Base-by-base conservation (phyloP, 371 early-diverging fungal genomes). In the Mortierella sp. region DNA sequence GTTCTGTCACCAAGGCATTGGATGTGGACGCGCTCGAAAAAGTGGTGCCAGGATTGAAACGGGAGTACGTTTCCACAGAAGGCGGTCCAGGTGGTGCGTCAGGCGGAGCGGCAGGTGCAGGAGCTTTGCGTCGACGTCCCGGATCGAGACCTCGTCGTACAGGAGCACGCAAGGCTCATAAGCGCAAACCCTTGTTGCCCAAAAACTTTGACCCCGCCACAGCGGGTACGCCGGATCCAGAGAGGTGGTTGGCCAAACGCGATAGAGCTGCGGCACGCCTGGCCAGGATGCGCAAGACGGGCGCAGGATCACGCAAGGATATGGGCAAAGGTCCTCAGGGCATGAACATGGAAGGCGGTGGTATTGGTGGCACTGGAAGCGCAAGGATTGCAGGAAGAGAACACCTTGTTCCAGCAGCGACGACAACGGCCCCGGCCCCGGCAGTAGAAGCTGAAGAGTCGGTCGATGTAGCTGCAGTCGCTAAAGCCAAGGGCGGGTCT, bases 211-310 rank as follows among this genome's bases (percentile, higher is more conserved):
- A 64, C 30, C 73, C 81, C 61, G 81, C 87, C 58, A 74, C 87
- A 13, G 69, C 73, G 38, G 74, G 69, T 5, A 62, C 80, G 13
- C 88, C 90, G 45, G 91, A 93, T 81, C 92, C 92, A 30, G 91
- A 93, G 68, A 83, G 93, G 34, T 93, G 93, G 93, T 30, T 92
- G 53, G 89, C 92, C 7, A 88, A 87, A 54, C 84, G 87, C 7
- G 90, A 91, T 49, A 81, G 93, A 34, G 82, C 89, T 6, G 81
- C 85, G 10, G 84, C 81, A 30, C 80, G 72, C 21, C 83, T 88
- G 81, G 84, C 86, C 2, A 82, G 87, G 34, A 89, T 82, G 28
- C 82, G 83, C 57, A 89, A 87, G 71, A 83, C 86, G 1, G 67
- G 79, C 23, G 79, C 59, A 30, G 80, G 76, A 8, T 71, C 74